These are phyloP conservation scores for Pelargonium cotyledonis DNA, from an alignment of 441 rosid species.

Conservation along the genomic window DNA sequence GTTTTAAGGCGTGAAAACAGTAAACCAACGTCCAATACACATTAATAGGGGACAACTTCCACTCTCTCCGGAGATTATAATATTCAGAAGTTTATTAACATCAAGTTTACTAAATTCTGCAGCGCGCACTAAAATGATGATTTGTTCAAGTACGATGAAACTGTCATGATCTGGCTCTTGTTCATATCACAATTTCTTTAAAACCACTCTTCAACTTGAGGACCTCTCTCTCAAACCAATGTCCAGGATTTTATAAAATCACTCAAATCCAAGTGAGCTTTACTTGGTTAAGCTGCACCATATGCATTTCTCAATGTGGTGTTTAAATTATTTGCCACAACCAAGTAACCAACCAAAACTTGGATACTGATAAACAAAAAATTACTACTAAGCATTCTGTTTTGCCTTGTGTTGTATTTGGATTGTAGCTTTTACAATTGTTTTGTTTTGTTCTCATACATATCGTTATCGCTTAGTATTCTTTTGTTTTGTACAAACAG, in stretches of 20 bases:
- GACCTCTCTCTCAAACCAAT: not conserved
- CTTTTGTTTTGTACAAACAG: not conserved
- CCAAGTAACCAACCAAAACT: not conserved
- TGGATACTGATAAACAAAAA: not conserved
- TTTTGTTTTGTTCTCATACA: no score
- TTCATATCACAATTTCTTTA: not conserved
- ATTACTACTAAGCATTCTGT: not conserved
- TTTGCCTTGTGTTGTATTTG: no score
- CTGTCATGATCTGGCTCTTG: not conserved
- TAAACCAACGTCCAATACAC: not conserved
- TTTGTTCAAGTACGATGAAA: conserved; percentile 5
- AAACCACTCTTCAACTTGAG: not conserved
- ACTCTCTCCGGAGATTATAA: not conserved
- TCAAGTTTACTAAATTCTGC: not conserved
- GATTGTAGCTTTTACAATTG: no score
- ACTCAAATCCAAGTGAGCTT: not conserved
- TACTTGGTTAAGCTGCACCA: not conserved
- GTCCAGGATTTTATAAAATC: not conserved
- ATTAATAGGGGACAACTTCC: not conserved
- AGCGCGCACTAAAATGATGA: not conserved
- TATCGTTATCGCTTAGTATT: no score
- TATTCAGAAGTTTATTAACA: not conserved
- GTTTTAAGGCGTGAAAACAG: not conserved
- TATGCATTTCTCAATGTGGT: not conserved
- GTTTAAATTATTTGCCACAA: not conserved